Conservation (phyloP, 768 basidiomycete species). For the Lactarius pseudohatsudake region DNA sequence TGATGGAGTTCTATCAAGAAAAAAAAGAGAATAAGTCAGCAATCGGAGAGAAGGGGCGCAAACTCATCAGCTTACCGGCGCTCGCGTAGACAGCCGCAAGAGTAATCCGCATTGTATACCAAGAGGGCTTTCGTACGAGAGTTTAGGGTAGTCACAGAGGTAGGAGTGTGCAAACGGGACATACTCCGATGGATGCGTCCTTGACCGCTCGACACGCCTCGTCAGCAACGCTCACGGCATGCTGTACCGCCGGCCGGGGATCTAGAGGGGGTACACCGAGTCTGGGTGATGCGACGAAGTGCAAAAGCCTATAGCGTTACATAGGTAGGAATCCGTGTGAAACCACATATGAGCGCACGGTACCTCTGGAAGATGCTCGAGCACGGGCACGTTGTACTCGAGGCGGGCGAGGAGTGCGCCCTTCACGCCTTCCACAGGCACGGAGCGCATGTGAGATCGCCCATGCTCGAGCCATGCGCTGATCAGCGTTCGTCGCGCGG, state of each 20-base stretch:
- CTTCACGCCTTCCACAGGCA: constrained; percentile 39
- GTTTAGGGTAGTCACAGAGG: neutral
- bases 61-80: constrained; percentile 47
- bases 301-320: constrained; percentile 61
- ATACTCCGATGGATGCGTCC: constrained; percentile 58
- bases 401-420: constrained; percentile 58
- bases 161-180: constrained; percentile 25
- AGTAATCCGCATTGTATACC: constrained; percentile 70
- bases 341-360: neutral
- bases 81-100: constrained; percentile 68
- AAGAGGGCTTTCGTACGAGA: constrained; percentile 50
- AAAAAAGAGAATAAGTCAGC: neutral
- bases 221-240: constrained; percentile 62
- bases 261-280: constrained; percentile 54
- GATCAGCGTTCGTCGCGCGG: constrained; percentile 62
- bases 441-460: constrained; percentile 46
- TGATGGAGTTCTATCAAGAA: constrained; percentile 66
- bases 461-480: constrained; percentile 76
- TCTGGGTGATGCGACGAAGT: constrained; percentile 58
- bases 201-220: constrained; percentile 62
- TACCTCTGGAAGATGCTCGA: constrained; percentile 68
- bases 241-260: constrained; percentile 57
- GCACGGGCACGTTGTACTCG: constrained; percentile 64
- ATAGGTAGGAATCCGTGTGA: neutral
- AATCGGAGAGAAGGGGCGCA: neutral